A percentile compares a stretch with the other conserved stretches of the same genome.
Conservation (phyloP, 345 rosid species). For the Citropsis articulata region DNA sequence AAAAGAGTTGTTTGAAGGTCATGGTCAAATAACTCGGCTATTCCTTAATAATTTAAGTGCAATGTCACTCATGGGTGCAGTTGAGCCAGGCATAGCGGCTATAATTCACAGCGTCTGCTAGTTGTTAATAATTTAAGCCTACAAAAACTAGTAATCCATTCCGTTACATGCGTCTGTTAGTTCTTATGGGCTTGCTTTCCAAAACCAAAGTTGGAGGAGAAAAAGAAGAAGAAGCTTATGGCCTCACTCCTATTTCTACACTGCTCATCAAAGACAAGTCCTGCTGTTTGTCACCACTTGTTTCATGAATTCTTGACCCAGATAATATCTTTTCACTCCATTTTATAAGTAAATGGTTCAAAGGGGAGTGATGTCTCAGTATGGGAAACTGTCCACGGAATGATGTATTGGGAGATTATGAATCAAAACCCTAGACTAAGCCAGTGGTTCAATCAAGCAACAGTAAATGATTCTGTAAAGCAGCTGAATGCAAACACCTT, state of each 20-base stretch:
- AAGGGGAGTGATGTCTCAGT: background rate
- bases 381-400: constrained; percentile 17
- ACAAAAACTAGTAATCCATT: too few relatives aligned
- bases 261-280: constrained; percentile 3
- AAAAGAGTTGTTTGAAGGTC: too few relatives aligned
- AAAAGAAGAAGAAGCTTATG: constrained; percentile 18
- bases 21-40: too few relatives aligned
- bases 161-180: too few relatives aligned
- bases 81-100: too few relatives aligned
- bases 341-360: constrained; percentile 26
- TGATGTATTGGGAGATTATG: background rate
- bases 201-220: too few relatives aligned
- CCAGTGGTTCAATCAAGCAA: constrained; percentile 12
- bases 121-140: too few relatives aligned
- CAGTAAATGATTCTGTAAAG: constrained; percentile 38
- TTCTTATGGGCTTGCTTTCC: too few relatives aligned
- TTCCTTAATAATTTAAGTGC: too few relatives aligned
- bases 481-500: too few relatives aligned
- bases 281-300: background rate
- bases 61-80: too few relatives aligned
- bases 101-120: too few relatives aligned
- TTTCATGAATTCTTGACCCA: constrained; percentile 15
- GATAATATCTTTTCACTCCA: constrained; percentile 1
- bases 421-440: background rate
- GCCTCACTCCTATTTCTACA: constrained; percentile 15